A percentile compares a stretch with the other conserved stretches of the same genome.
phyloP scores from a whole-genome alignment of 2,329 filamentous ascomycete genomes.

The Chalaropsis ovoidea region DNA sequence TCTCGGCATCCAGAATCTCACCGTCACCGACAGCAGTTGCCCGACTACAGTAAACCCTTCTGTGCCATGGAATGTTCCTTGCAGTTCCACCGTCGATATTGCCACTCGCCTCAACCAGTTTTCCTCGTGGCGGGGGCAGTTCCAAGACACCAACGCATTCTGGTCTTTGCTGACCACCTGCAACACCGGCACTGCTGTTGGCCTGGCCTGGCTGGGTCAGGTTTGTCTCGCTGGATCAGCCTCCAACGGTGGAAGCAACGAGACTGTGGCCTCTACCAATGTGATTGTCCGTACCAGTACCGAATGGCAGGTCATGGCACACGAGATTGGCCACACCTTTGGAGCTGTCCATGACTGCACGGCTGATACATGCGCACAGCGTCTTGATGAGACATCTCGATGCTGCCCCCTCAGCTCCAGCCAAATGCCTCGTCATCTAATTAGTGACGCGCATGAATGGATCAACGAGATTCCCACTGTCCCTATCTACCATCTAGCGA shows the following conservation, averaged over 20 bases:
- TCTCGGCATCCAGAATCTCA: conserved; percentile 76
- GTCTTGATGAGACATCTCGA: conserved; percentile 42
- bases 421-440: too few species aligned
- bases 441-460: too few species aligned
- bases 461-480: too few species aligned
- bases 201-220: conserved; percentile 86
- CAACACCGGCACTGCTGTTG: conserved; percentile 72
- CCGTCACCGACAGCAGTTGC: conserved; percentile 65
- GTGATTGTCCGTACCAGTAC: conserved; percentile 73
- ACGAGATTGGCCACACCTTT: conserved; percentile 90
- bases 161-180: conserved; percentile 85
- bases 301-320: conserved; percentile 93
- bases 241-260: conserved; percentile 44
- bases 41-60: conserved; percentile 55
- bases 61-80: conserved; percentile 76
- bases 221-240: conserved; percentile 57
- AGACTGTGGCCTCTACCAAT: conserved; percentile 76
- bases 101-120: conserved; percentile 75
- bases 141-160: conserved; percentile 73
- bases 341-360: conserved; percentile 93
- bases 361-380: conserved; percentile 52
- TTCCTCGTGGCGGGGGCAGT: conserved; percentile 73
- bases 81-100: conserved; percentile 54
- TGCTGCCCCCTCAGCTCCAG: conserved; percentile 70
- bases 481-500: too few species aligned